phyloP scores from a whole-genome alignment of 2,329 filamentous ascomycete species.

The Botrytis cinerea region DNA sequence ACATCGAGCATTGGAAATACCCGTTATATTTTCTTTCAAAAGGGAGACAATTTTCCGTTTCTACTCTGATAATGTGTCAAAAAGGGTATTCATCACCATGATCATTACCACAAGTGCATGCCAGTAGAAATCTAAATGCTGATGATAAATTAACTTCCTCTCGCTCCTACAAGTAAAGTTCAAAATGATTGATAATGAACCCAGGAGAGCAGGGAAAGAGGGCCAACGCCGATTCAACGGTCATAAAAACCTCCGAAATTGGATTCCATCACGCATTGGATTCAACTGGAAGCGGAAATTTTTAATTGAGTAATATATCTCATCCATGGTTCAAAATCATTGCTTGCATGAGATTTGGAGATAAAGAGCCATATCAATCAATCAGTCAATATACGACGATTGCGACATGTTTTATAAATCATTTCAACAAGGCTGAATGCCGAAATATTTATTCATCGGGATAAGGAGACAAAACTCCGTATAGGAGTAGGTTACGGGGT shows the following conservation, averaged over 20 bases:
- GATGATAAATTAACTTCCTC: neutral
- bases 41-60: neutral
- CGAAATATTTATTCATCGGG: neutral
- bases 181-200: neutral
- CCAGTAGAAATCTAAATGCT: neutral
- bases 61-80: neutral
- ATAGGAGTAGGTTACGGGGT: neutral
- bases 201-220: neutral
- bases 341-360: neutral
- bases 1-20: neutral
- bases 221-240: neutral
- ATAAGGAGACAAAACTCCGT: neutral
- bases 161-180: neutral
- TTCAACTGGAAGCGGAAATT: neutral
- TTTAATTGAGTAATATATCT: neutral
- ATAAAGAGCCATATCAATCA: slow-evolving; percentile 6
- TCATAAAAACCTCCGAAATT: slow-evolving; percentile 4
- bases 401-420: slow-evolving; percentile 1
- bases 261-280: neutral
- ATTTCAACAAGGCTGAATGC: slow-evolving; percentile 12
- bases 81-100: neutral
- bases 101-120: neutral
- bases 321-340: neutral
- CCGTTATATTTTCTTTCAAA: neutral
- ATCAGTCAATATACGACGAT: neutral